Evolutionary conservation across 805 yeast genomes (phyloP).

Genomic region (Hanseniaspora valbyensis): DNA sequence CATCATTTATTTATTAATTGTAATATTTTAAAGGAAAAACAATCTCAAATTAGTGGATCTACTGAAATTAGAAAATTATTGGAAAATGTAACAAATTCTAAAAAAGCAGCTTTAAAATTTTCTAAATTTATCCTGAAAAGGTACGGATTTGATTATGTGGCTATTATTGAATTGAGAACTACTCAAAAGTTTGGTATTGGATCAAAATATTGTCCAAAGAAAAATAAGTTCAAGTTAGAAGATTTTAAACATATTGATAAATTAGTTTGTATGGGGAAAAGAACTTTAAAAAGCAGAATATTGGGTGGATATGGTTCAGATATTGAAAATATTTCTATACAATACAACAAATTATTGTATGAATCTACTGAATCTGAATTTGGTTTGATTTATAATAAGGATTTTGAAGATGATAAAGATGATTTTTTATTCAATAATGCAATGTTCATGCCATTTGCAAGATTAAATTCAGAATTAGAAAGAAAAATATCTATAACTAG

Average conservation of each 20-base stretch:
- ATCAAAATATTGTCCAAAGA: conserved; percentile 36
- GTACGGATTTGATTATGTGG: conserved; percentile 35
- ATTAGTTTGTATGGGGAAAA: conserved; percentile 31
- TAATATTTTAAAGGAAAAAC: conserved; percentile 20
- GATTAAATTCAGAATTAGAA: too few species aligned
- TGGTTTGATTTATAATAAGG: not conserved
- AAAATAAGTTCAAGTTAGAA: conserved; percentile 37
- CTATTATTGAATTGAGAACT: conserved; percentile 41
- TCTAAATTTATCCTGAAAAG: conserved; percentile 31
- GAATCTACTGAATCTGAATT: not conserved
- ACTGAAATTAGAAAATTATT: conserved; percentile 31
- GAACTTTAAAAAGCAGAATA: conserved; percentile 35
- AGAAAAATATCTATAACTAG: too few species aligned
- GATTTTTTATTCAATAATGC: not conserved
- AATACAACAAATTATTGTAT: not conserved
- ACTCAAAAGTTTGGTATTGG: conserved; percentile 38
- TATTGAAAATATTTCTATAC: too few species aligned
- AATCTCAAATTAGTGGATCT: conserved; percentile 27
- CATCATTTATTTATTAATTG: conserved; percentile 36
- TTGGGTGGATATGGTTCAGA: conserved; percentile 35
- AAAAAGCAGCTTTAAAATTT: conserved; percentile 34
- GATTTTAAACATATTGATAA: conserved; percentile 33
- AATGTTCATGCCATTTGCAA: conserved; percentile 2
- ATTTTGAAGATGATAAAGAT: not conserved
- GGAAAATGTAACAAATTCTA: conserved; percentile 32